Conservation (phyloP, 1,284 basidiomycete genomes). For the Malassezia furfur region DNA sequence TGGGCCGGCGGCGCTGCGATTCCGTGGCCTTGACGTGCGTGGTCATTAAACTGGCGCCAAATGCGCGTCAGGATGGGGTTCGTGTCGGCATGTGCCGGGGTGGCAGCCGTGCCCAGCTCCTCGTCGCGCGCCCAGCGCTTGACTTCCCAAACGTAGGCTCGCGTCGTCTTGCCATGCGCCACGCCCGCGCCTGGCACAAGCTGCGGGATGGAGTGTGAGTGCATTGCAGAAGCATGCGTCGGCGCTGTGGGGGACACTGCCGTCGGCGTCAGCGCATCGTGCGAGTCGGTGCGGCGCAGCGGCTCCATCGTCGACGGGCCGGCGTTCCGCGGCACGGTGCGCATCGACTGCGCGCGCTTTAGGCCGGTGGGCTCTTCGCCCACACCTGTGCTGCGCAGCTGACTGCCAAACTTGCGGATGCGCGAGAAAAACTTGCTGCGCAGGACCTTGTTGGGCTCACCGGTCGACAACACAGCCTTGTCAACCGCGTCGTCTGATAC, state of each 20-base stretch:
- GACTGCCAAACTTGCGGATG: background rate
- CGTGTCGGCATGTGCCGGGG: background rate
- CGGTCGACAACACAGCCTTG: background rate
- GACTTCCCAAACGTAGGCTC: slow-evolving; percentile 11
- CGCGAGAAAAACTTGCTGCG: background rate
- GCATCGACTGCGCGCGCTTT: background rate
- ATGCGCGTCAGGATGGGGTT: slow-evolving; percentile 17
- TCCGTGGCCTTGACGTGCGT: slow-evolving; percentile 26
- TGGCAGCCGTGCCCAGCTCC: background rate
- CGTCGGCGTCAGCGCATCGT: background rate
- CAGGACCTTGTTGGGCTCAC: background rate
- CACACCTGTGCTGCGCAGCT: background rate
- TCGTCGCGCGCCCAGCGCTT: slow-evolving; percentile 1
- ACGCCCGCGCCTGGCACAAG: slow-evolving; percentile 1
- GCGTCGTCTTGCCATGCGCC: background rate
- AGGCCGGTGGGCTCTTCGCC: background rate
- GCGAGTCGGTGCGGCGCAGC: background rate
- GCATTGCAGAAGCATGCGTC: background rate
- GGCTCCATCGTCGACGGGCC: background rate
- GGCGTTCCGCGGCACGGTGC: background rate
- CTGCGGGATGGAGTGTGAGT: background rate
- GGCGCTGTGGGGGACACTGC: background rate
- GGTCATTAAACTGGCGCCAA: slow-evolving; percentile 31
- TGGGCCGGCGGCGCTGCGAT: slow-evolving; percentile 25
- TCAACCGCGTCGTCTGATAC: background rate